A percentile compares a stretch with the other conserved stretches of the same genome.
Evolutionary conservation across 768 basidiomycete species (phyloP).

Genomic region (Leucogyrophana mollusca): DNA sequence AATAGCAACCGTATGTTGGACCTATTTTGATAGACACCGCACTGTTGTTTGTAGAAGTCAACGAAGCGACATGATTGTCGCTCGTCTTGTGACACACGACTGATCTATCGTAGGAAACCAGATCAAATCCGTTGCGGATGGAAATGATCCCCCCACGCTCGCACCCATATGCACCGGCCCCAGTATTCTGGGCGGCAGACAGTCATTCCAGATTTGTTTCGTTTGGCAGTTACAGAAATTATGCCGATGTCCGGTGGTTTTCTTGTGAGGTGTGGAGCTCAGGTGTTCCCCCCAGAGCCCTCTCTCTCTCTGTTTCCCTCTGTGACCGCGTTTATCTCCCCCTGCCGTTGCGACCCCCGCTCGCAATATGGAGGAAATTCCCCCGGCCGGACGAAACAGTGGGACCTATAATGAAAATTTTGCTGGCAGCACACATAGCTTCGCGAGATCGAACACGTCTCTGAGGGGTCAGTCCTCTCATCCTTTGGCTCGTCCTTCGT

Average conservation of each 20-base stretch:
- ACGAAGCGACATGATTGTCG: neutral
- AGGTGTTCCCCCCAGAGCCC: neutral
- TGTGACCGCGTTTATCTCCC: neutral
- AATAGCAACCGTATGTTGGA: conserved; percentile 1
- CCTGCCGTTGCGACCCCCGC: conserved; percentile 8
- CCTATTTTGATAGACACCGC: neutral
- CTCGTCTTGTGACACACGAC: neutral
- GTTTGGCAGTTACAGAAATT: neutral
- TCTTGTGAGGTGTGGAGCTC: neutral
- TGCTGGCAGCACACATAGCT: conserved; percentile 13
- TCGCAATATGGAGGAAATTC: conserved; percentile 22
- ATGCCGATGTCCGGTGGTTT: neutral
- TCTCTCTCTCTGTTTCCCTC: too few relatives aligned
- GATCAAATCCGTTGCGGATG: neutral
- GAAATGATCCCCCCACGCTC: neutral
- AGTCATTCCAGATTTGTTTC: neutral
- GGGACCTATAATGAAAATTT: conserved; percentile 12
- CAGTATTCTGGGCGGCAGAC: neutral
- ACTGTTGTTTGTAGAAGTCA: neutral
- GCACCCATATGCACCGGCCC: conserved; percentile 4
- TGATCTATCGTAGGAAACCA: neutral
- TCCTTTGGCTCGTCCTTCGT: too few relatives aligned
- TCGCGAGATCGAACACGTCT: conserved; percentile 15
- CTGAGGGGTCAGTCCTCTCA: conserved; percentile 15
- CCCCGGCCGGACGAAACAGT: conserved; percentile 11